Evolutionary conservation across 306 rosid genomes (phyloP).

Genomic region (Trifolium dubium): DNA sequence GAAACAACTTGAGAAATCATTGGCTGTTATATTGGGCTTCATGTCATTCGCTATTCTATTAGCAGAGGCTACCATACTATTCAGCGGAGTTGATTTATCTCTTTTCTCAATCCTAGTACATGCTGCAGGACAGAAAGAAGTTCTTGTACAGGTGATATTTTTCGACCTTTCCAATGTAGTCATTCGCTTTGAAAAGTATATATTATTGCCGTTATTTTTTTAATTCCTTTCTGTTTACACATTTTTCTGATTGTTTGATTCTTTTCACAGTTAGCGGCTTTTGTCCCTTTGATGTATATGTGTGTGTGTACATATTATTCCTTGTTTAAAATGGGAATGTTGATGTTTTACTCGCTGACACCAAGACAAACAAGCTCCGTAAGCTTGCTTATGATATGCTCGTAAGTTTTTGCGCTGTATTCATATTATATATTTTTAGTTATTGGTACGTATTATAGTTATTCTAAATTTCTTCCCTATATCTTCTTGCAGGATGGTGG

Average conservation of each 20-base stretch:
- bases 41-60: conserved; percentile 83
- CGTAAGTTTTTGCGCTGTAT: conserved; percentile 60
- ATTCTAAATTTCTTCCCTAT: conserved; percentile 28
- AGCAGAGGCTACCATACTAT: conserved; percentile 93
- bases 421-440: not conserved
- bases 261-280: conserved; percentile 75
- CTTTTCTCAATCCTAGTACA: conserved; percentile 86
- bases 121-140: conserved; percentile 65
- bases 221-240: not conserved
- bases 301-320: conserved; percentile 94
- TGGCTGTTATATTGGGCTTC: conserved; percentile 70
- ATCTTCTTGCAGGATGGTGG: conserved; percentile 76
- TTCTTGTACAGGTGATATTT: conserved; percentile 77
- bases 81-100: conserved; percentile 75
- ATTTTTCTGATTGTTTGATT: conserved; percentile 7
- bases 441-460: not conserved
- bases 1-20: conserved; percentile 70
- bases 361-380: conserved; percentile 98
- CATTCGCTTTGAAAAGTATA: conserved; percentile 17
- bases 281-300: conserved; percentile 94
- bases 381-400: conserved; percentile 95
- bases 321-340: conserved; percentile 86
- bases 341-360: conserved; percentile 89
- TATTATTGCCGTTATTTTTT: not conserved
- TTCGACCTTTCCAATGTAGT: not conserved